A percentile compares a stretch with the other conserved stretches of the same genome.
Conservation (phyloP, 2,329 filamentous ascomycete genomes). For the Gaeumannomyces tritici region DNA sequence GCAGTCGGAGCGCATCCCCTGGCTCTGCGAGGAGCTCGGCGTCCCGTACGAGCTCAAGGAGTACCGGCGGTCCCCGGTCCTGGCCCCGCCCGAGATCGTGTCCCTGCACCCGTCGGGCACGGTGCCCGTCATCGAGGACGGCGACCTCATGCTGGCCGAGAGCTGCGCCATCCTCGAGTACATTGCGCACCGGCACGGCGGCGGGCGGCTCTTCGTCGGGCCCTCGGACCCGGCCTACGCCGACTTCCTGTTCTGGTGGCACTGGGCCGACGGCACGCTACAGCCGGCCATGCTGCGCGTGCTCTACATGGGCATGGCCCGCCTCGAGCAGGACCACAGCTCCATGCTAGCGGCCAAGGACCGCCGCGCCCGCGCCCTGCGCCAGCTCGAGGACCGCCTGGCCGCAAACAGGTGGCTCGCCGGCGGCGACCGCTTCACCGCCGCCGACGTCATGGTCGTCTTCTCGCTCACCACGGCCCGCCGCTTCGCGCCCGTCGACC, state of each 20-base stretch:
- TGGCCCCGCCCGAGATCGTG: constrained; percentile 28
- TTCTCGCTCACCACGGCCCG: constrained; percentile 54
- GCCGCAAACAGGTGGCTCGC: constrained; percentile 41
- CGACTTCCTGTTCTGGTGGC: constrained; percentile 57
- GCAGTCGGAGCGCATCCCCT: constrained; percentile 55
- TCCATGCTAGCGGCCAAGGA: constrained; percentile 15
- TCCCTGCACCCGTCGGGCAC: constrained; percentile 39
- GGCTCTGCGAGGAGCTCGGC: constrained; percentile 54
- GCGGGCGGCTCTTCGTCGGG: constrained; percentile 34
- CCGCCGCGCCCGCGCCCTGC: constrained; percentile 27
- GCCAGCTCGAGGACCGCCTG: constrained; percentile 39
- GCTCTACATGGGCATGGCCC: constrained; percentile 21
- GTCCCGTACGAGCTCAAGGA: constrained; percentile 34
- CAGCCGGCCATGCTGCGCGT: constrained; percentile 25
- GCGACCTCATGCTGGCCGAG: constrained; percentile 45
- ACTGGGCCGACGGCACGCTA: constrained; percentile 42
- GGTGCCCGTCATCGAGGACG: constrained; percentile 52
- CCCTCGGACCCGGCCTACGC: constrained; percentile 40
- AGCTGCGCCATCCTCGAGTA: constrained; percentile 52
- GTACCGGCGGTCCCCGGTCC: constrained; percentile 20
- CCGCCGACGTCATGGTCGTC: constrained; percentile 55
- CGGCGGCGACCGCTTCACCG: constrained; percentile 49
- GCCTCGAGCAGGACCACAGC: constrained; percentile 6
- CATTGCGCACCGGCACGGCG: constrained; percentile 43
- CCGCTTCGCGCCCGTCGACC: constrained; percentile 33